phyloP scores from a whole-genome alignment of 2,329 filamentous ascomycete species.

The Fusarium begoniae region DNA sequence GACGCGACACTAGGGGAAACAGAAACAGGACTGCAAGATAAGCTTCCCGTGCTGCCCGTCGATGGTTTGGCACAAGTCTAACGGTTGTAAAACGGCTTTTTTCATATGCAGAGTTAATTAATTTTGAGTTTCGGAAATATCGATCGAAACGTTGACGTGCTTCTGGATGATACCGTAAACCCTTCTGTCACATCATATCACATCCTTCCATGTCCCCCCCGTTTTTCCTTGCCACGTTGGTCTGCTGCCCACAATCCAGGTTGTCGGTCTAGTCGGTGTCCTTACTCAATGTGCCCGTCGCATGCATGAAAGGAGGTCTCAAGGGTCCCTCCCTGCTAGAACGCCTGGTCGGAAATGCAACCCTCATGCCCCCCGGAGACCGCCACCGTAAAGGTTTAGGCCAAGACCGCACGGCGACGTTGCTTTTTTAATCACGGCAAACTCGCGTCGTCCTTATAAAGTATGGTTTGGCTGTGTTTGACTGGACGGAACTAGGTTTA shows the following conservation, averaged over 20 bases:
- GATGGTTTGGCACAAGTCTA: background rate
- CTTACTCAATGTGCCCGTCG: background rate
- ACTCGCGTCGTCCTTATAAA: constrained; percentile 21
- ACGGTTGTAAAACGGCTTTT: background rate
- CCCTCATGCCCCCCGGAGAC: constrained; percentile 15
- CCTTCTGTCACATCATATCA: background rate
- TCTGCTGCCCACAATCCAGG: constrained; percentile 1
- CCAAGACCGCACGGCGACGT: background rate
- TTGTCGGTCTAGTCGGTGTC: constrained; percentile 20
- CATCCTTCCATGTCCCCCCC: background rate
- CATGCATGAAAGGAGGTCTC: constrained; percentile 4
- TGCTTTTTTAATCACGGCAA: constrained; percentile 1
- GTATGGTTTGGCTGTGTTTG: background rate
- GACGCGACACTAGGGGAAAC: background rate
- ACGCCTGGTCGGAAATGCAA: constrained; percentile 8
- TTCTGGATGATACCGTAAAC: background rate
- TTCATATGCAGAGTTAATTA: background rate
- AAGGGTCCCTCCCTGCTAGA: background rate
- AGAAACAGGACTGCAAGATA: background rate
- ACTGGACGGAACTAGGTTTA: background rate
- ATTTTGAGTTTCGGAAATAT: constrained; percentile 24
- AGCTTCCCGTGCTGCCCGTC: background rate
- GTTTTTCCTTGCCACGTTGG: background rate
- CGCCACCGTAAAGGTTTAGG: constrained; percentile 16
- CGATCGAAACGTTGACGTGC: constrained; percentile 19